Percentiles rank a stretch among this genome's conserved stretches.
phyloP scores from a whole-genome alignment of 2,329 filamentous ascomycete species.

The Epichloe gansuensis region DNA sequence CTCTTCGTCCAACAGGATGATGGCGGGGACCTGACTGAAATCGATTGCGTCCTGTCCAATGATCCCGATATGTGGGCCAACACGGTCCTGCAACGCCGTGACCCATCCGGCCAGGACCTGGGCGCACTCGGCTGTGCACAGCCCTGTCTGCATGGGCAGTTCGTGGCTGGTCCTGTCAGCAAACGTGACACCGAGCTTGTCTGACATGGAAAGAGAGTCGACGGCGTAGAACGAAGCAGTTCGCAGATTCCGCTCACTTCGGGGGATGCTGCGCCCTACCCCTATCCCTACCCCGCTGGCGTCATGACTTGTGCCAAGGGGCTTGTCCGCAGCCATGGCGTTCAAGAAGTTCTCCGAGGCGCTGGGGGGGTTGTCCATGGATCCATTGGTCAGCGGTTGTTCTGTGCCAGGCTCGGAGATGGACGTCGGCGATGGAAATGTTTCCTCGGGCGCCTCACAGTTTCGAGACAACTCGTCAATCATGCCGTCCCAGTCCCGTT shows the following conservation, averaged over 20 bases:
- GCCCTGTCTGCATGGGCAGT: constrained; percentile 75
- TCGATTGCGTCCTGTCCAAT: constrained; percentile 75
- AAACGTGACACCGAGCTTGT: constrained; percentile 74
- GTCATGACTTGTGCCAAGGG: constrained; percentile 2
- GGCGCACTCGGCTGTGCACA: constrained; percentile 88
- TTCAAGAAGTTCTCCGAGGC: constrained; percentile 36
- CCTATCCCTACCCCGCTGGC: constrained; percentile 13
- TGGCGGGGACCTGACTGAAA: constrained; percentile 64
- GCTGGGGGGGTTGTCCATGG: constrained; percentile 35
- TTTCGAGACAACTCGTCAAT: constrained; percentile 73
- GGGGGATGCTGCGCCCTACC: constrained; percentile 39
- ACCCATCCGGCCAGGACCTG: constrained; percentile 94
- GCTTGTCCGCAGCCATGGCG: constrained; percentile 24
- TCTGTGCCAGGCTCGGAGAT: constrained; percentile 33
- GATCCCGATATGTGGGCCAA: constrained; percentile 79
- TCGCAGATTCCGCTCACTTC: constrained; percentile 74
- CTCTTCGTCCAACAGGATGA: constrained; percentile 85
- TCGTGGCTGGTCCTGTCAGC: constrained; percentile 74
- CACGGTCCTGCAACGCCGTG: constrained; percentile 80
- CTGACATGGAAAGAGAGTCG: constrained; percentile 78
- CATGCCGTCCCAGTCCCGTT: constrained; percentile 85
- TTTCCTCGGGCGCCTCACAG: constrained; percentile 60
- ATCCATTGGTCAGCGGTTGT: constrained; percentile 31
- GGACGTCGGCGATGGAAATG: constrained; percentile 40
- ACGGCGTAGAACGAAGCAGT: constrained; percentile 94